A percentile compares a stretch with the other conserved stretches of the same genome.
phyloP scores from a whole-genome alignment of 805 yeast species.

The Cyberlindnera mycetangii region DNA sequence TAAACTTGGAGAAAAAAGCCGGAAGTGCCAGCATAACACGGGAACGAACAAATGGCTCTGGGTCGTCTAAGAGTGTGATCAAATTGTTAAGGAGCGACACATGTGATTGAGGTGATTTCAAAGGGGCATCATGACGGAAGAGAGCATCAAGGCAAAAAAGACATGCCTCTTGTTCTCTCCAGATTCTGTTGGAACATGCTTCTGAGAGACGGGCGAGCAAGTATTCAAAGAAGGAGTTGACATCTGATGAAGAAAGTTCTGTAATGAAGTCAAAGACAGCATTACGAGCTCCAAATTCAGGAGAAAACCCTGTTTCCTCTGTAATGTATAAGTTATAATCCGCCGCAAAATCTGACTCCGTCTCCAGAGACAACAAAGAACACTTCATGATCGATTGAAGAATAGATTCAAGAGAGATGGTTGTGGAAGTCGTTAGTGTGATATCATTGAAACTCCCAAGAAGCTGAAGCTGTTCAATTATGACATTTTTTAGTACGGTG shows the following conservation, averaged over 20 bases:
- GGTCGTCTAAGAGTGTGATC: slow-evolving; percentile 13
- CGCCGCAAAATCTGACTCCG: slow-evolving; percentile 45
- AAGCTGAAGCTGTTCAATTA: slow-evolving; percentile 35
- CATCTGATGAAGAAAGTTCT: slow-evolving; percentile 44
- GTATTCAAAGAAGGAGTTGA: slow-evolving; percentile 22
- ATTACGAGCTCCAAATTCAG: slow-evolving; percentile 55
- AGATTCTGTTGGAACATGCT: slow-evolving; percentile 20
- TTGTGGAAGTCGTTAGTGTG: slow-evolving; percentile 1
- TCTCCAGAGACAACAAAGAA: slow-evolving; percentile 27
- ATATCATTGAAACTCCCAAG: slow-evolving; percentile 26
- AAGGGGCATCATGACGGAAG: slow-evolving; percentile 33
- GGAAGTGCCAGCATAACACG: slow-evolving; percentile 55
- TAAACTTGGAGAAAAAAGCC: slow-evolving; percentile 52
- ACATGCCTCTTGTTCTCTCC: slow-evolving; percentile 48
- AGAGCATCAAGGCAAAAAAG: slow-evolving; percentile 50
- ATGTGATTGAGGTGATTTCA: slow-evolving; percentile 27
- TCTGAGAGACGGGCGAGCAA: slow-evolving; percentile 5
- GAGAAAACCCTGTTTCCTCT: slow-evolving; percentile 66
- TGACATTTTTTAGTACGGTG: slow-evolving; percentile 22
- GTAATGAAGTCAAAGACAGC: slow-evolving; percentile 55
- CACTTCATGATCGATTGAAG: slow-evolving; percentile 18
- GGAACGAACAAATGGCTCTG: slow-evolving; percentile 40
- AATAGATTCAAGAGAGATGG: background rate
- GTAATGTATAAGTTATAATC: slow-evolving; percentile 73
- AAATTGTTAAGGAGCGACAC: slow-evolving; percentile 14